Base-by-base conservation (phyloP, 108 stramenopile genomes). In the Fragilaria radians region DNA sequence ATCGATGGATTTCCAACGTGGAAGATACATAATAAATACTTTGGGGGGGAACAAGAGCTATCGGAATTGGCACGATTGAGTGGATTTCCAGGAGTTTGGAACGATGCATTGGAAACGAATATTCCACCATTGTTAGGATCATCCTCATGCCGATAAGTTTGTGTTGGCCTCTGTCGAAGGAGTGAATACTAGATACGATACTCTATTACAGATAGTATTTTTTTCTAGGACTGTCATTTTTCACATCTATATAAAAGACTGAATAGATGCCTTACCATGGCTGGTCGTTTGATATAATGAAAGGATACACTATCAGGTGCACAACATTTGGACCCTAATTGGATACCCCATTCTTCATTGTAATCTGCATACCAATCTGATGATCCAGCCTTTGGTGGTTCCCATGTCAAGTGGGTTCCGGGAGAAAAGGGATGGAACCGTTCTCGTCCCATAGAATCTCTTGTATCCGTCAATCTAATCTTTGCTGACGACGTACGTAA, bases 231-330 rank as follows among this genome's bases (percentile, higher is more conserved):
- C n/a, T n/a, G 51, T 80, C 70, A n/a, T n/a, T n/a, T n/a, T n/a
- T n/a, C n/a, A 65, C 79, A 81, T 30, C 42, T 52, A 63, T 84
- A 60, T 1, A 88, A 49, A 9, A 84, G 47, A 42, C 74, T 67
- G 56, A 78, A 71, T 48, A 88, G 54, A 68, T 88, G 87, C 46
- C 87, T 63, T 1, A 83, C 83, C 87, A 85, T 85, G 66, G 81
- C 77, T 27, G 83, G 74, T 64, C 86, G 82, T 33, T 86, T 86
- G 26, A 91, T 59, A 62, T 94, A 94, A 66, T 95, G 95, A 70
- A 94, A 95, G 28, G 87, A 88, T 9, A 95, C 83, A 42, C 87
- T 87, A 54, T 85, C 85, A 2, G 87, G 80, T 18, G 89, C 88
- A 77, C 90, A 95, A 59, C 91, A 94, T 47, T 85, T 82, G 54